These are phyloP conservation scores for Ligustrum vulgare DNA, from an alignment of 257 asterid genomes.

Conservation along the genomic window DNA sequence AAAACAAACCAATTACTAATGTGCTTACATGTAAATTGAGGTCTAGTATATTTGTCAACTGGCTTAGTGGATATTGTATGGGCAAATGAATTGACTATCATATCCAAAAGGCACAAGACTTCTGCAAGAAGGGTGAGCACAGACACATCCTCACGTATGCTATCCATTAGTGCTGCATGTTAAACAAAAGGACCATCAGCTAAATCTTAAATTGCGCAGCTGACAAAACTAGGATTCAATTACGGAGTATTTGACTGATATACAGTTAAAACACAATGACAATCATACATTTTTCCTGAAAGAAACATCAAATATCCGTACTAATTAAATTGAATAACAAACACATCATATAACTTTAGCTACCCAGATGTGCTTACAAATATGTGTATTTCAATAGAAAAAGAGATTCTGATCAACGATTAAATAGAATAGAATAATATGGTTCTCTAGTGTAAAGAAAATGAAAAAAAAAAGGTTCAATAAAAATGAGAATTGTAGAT, in stretches of 20 bases:
- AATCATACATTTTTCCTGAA: conserved; percentile 8
- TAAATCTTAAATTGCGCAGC: conserved; percentile 10
- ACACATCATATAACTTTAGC: not conserved
- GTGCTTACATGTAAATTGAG: conserved; percentile 77
- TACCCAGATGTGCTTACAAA: not conserved
- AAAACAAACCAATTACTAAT: conserved; percentile 17
- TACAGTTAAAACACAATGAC: conserved; percentile 3
- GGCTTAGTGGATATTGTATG: conserved; percentile 88
- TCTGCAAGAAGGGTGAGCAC: conserved; percentile 88
- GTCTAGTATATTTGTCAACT: conserved; percentile 87
- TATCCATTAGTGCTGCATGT: conserved; percentile 75
- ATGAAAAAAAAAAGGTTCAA: conserved; percentile 2
- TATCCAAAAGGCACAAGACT: conserved; percentile 92
- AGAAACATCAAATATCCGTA: not conserved
- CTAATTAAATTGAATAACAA: conserved; percentile 12
- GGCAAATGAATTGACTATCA: conserved; percentile 96
- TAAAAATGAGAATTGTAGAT: conserved; percentile 5
- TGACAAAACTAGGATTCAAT: conserved; percentile 16
- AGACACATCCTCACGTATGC: conserved; percentile 78
- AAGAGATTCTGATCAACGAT: conserved; percentile 9
- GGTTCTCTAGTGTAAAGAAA: conserved; percentile 14
- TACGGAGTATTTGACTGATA: conserved; percentile 3
- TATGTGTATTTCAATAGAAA: not conserved
- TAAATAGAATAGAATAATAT: conserved; percentile 6
- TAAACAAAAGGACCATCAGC: conserved; percentile 25